A percentile compares a stretch with the other conserved stretches of the same genome.
Conservation (phyloP, 495 filamentous ascomycete species). For the Sabuloglossum arenarium region DNA sequence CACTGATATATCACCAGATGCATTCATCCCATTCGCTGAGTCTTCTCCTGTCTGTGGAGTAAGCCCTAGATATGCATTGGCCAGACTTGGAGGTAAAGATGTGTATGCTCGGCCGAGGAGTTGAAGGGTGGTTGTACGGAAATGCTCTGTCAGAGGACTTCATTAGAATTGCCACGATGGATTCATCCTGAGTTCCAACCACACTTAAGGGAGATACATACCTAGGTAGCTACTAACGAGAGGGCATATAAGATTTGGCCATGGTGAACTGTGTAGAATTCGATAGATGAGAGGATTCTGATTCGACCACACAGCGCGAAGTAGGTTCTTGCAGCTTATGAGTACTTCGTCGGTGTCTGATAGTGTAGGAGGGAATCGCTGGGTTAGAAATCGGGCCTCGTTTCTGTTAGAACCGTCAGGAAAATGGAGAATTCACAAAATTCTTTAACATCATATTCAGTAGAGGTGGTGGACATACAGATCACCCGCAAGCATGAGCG, state of each 20-base stretch:
- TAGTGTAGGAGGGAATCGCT: constrained; percentile 24
- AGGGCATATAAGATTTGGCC: constrained; percentile 21
- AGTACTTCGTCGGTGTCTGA: constrained; percentile 21
- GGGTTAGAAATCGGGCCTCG: constrained; percentile 30
- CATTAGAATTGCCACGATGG: not conserved
- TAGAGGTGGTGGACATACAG: constrained; percentile 17
- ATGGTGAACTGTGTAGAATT: constrained; percentile 24
- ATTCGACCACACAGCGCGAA: constrained; percentile 29
- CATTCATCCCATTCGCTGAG: not conserved
- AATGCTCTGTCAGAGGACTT: not conserved
- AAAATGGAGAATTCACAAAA: not conserved
- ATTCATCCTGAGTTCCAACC: too few species aligned
- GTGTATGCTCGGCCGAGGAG: constrained; percentile 5
- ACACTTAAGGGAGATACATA: constrained; percentile 10
- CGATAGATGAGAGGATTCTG: constrained; percentile 15
- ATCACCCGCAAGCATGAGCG: constrained; percentile 29
- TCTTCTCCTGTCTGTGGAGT: not conserved
- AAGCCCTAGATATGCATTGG: constrained; percentile 1
- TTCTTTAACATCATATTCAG: not conserved
- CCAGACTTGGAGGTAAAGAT: not conserved
- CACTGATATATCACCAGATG: not conserved
- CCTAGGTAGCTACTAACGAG: constrained; percentile 24
- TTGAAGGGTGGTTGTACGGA: not conserved
- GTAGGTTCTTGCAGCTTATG: constrained; percentile 23
- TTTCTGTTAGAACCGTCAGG: constrained; percentile 14